Conservation (phyloP, 2,329 filamentous ascomycete species). For the Cercospora janseana region DNA sequence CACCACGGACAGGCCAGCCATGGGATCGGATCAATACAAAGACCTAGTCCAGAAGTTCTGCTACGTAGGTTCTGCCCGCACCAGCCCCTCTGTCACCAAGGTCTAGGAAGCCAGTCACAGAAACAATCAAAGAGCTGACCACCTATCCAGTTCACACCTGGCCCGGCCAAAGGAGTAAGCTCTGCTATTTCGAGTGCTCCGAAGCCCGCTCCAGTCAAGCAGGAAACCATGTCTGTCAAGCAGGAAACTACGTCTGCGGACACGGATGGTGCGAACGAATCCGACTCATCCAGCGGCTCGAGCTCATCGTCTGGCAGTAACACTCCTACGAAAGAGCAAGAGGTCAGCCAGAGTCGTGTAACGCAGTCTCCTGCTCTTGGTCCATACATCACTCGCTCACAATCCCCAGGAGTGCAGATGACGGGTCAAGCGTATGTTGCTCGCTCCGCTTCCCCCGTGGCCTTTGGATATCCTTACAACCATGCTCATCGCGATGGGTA, state of each 20-base stretch:
- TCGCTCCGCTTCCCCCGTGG: slow-evolving; percentile 35
- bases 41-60: slow-evolving; percentile 99
- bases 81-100: slow-evolving; percentile 34
- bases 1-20: slow-evolving; percentile 62
- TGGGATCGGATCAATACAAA: slow-evolving; percentile 88
- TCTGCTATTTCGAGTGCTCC: slow-evolving; percentile 20
- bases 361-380: slow-evolving; percentile 23
- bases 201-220: slow-evolving; percentile 5
- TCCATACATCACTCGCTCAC: slow-evolving; percentile 35
- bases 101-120: slow-evolving; percentile 26
- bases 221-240: slow-evolving; percentile 3
- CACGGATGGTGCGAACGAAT: slow-evolving; percentile 17
- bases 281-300: slow-evolving; percentile 22
- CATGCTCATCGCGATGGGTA: slow-evolving; percentile 37
- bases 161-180: slow-evolving; percentile 31
- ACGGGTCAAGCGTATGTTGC: slow-evolving; percentile 29
- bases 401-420: slow-evolving; percentile 33
- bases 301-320: slow-evolving; percentile 28
- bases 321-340: slow-evolving; percentile 31
- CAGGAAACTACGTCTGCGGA: slow-evolving; percentile 14
- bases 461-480: slow-evolving; percentile 40
- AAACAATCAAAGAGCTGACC: slow-evolving; percentile 34
- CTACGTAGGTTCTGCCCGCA: slow-evolving; percentile 78
- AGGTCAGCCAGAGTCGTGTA: slow-evolving; percentile 31
- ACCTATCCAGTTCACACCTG: slow-evolving; percentile 38